Percentiles rank a stretch among this genome's conserved stretches.
These are phyloP conservation scores for Lasiodiplodia citricola DNA, from an alignment of 2,329 filamentous ascomycete species.

Conservation along the genomic window DNA sequence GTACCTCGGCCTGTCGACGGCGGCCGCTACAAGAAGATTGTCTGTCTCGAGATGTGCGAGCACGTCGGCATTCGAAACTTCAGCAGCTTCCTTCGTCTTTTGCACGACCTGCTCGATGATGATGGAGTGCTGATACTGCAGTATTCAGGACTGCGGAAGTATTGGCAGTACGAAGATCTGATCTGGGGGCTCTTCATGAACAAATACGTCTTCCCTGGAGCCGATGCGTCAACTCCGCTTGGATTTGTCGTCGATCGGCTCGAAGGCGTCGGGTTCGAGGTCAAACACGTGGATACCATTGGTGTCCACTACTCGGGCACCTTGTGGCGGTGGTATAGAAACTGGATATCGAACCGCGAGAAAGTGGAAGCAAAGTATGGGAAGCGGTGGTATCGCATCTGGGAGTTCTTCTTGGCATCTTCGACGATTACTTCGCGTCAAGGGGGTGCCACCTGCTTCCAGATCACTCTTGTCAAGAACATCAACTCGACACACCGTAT, in stretches of 20 bases:
- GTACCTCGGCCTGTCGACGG: slow-evolving; percentile 70
- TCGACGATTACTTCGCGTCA: slow-evolving; percentile 85
- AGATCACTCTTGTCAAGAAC: slow-evolving; percentile 88
- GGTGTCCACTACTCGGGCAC: slow-evolving; percentile 97
- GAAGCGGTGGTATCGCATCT: slow-evolving; percentile 92
- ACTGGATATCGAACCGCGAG: slow-evolving; percentile 93
- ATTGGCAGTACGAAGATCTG: slow-evolving; percentile 97
- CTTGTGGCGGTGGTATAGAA: slow-evolving; percentile 97
- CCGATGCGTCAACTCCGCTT: slow-evolving; percentile 91
- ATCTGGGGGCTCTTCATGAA: slow-evolving; percentile 99
- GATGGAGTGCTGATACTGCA: slow-evolving; percentile 96
- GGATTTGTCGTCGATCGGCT: slow-evolving; percentile 84
- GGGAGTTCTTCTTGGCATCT: slow-evolving; percentile 89
- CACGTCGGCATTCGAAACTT: slow-evolving; percentile 96
- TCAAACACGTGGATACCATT: slow-evolving; percentile 91
- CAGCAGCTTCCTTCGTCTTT: slow-evolving; percentile 78
- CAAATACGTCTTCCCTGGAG: slow-evolving; percentile 98
- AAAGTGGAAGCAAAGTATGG: slow-evolving; percentile 96
- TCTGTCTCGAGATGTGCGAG: slow-evolving; percentile 97
- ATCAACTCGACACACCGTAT: slow-evolving; percentile 84
- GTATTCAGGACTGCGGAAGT: slow-evolving; percentile 89
- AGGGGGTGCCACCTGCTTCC: slow-evolving; percentile 83
- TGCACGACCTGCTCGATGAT: slow-evolving; percentile 94
- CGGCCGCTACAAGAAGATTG: slow-evolving; percentile 90
- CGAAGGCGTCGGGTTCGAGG: slow-evolving; percentile 85